These are phyloP conservation scores for Paramecium bursaria DNA, from an alignment of 73 alveolate genomes.

Conservation along the genomic window DNA sequence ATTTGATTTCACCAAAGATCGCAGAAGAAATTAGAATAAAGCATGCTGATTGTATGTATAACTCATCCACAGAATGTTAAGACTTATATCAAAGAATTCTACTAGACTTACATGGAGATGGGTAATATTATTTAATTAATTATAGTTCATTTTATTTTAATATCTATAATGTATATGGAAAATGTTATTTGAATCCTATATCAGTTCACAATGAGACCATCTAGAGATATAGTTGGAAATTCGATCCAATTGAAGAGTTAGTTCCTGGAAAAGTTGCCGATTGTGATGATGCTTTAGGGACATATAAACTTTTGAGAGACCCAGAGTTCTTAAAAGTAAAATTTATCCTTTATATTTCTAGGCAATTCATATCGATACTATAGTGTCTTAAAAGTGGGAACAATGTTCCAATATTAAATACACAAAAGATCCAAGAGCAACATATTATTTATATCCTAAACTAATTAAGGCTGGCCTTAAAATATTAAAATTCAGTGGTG, in stretches of 20 bases:
- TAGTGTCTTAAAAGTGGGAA: background rate
- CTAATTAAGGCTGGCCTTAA: slow-evolving; percentile 69
- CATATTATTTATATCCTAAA: slow-evolving; percentile 73
- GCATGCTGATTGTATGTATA: slow-evolving; percentile 2
- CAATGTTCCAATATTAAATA: slow-evolving; percentile 13
- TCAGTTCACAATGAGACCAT: slow-evolving; percentile 58
- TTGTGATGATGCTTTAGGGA: slow-evolving; percentile 37
- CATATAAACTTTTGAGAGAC: slow-evolving; percentile 4
- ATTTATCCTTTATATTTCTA: background rate
- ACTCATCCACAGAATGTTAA: background rate
- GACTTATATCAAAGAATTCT: background rate
- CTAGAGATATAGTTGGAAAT: background rate
- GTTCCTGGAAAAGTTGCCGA: slow-evolving; percentile 28
- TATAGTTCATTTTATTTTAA: slow-evolving; percentile 38
- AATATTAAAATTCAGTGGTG: slow-evolving; percentile 72
- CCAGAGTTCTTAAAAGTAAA: slow-evolving; percentile 29
- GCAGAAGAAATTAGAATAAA: slow-evolving; percentile 31
- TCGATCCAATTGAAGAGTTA: slow-evolving; percentile 53
- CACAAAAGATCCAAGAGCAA: slow-evolving; percentile 57
- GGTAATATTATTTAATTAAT: background rate
- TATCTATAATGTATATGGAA: slow-evolving; percentile 46
- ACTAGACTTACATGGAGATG: slow-evolving; percentile 4
- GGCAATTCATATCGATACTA: slow-evolving; percentile 32
- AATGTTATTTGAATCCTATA: slow-evolving; percentile 52
- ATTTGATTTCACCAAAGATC: slow-evolving; percentile 2